A percentile compares a stretch with the other conserved stretches of the same genome.
Conservation (phyloP, 2,329 filamentous ascomycete genomes). For the Cadophora sp. region DNA sequence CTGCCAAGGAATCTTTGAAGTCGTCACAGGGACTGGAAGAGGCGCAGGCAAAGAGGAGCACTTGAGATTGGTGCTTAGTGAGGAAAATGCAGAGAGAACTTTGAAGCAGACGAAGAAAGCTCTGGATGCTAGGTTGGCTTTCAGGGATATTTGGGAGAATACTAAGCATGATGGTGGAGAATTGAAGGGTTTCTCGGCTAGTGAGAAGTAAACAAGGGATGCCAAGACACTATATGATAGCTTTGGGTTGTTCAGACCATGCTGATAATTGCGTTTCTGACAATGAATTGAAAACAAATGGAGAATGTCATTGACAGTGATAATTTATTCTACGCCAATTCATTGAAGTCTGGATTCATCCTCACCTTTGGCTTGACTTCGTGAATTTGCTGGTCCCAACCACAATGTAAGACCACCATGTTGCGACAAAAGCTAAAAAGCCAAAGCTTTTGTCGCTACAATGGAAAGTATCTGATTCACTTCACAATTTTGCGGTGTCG, state of each 20-base stretch:
- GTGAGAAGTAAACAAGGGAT: neutral
- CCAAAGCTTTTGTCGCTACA: too few species aligned
- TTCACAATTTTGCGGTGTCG: too few species aligned
- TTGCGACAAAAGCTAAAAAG: too few species aligned
- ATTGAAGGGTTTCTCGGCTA: conserved; percentile 1
- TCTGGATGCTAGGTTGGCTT: conserved; percentile 4
- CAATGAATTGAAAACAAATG: too few species aligned
- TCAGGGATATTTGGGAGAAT: conserved; percentile 31
- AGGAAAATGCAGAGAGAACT: conserved; percentile 48
- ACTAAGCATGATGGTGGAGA: conserved; percentile 29
- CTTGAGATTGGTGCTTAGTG: conserved; percentile 50
- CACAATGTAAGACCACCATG: too few species aligned
- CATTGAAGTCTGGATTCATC: neutral
- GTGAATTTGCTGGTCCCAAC: too few species aligned
- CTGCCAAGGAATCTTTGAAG: conserved; percentile 52
- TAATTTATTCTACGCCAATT: too few species aligned
- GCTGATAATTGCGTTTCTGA: neutral
- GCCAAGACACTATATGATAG: neutral
- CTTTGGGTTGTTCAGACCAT: neutral
- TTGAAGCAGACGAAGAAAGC: neutral
- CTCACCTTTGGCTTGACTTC: neutral
- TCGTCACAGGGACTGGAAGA: conserved; percentile 49
- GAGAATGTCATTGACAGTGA: too few species aligned
- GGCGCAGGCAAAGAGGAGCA: conserved; percentile 48
- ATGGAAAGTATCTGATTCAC: too few species aligned